A percentile compares a stretch with the other conserved stretches of the same genome.
phyloP scores from a whole-genome alignment of 371 early-diverging fungal genomes.

The Globomyces sp. region DNA sequence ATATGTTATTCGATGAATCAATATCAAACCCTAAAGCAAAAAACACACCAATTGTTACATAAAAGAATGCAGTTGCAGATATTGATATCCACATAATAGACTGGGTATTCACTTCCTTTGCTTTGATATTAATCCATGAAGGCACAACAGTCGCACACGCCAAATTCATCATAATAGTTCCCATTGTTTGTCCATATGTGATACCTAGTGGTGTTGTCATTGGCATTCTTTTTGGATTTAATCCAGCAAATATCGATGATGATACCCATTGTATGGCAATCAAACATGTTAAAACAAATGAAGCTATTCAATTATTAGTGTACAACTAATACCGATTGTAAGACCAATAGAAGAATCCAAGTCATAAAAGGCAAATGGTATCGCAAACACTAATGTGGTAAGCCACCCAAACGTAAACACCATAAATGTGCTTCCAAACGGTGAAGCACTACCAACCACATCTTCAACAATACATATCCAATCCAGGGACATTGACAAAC shows the following conservation, averaged over 20 bases:
- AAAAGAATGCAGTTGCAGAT: constrained; percentile 15
- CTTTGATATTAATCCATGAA: constrained; percentile 35
- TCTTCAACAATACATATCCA: constrained; percentile 5
- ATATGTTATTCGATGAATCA: constrained; percentile 24
- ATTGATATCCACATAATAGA: constrained; percentile 27
- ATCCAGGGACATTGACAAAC: constrained; percentile 18
- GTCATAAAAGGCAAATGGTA: constrained; percentile 14
- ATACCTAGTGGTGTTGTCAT: background rate
- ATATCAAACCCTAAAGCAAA: constrained; percentile 38
- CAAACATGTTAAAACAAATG: constrained; percentile 22
- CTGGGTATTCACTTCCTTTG: constrained; percentile 26
- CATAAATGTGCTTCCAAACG: constrained; percentile 13
- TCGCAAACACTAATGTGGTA: background rate
- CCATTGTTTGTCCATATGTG: constrained; percentile 20
- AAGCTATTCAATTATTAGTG: too few species aligned
- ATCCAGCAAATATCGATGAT: constrained; percentile 16
- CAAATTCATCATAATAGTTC: constrained; percentile 34
- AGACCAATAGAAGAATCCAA: background rate
- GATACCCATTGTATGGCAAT: constrained; percentile 28
- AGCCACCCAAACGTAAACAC: constrained; percentile 13
- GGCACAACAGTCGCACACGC: constrained; percentile 32
- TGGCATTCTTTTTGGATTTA: constrained; percentile 17
- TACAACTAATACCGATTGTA: constrained; percentile 7
- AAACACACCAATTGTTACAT: constrained; percentile 28
- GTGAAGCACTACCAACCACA: constrained; percentile 8